These are phyloP conservation scores for Gastrolobium bilobum DNA, from an alignment of 306 rosid genomes.

Conservation along the genomic window DNA sequence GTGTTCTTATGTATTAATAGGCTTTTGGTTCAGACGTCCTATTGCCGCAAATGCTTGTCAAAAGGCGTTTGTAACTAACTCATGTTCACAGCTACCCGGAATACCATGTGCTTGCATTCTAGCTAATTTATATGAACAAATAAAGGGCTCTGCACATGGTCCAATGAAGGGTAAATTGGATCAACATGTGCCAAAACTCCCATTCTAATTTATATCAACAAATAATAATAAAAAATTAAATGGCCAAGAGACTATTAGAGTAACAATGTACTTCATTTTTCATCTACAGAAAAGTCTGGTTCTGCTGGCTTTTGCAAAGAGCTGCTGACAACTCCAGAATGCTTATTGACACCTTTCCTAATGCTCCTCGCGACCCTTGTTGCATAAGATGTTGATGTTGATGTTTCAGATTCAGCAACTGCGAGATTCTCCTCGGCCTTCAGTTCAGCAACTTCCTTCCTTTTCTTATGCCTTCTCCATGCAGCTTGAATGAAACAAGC, in stretches of 20 bases:
- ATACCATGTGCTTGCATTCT: too few relatives aligned
- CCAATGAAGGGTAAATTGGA: too few relatives aligned
- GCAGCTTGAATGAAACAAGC: conserved; percentile 90
- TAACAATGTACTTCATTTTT: conserved; percentile 36
- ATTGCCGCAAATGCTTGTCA: background rate
- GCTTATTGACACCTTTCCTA: conserved; percentile 53
- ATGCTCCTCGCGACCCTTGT: conserved; percentile 47
- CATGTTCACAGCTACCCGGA: too few relatives aligned
- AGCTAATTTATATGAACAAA: too few relatives aligned
- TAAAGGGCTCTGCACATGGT: too few relatives aligned
- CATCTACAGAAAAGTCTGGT: conserved; percentile 75
- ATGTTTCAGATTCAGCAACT: conserved; percentile 44
- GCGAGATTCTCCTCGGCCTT: conserved; percentile 55
- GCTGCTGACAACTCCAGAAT: conserved; percentile 61
- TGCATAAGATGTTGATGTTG: conserved; percentile 36
- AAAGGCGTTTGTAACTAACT: background rate
- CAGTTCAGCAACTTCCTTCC: conserved; percentile 65
- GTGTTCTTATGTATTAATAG: background rate
- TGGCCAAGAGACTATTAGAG: background rate
- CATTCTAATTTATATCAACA: conserved; percentile 31
- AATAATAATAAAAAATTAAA: background rate
- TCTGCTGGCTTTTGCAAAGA: conserved; percentile 83
- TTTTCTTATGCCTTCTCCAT: conserved; percentile 77
- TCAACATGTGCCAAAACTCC: background rate
- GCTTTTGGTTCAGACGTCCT: conserved; percentile 19